phyloP scores from a whole-genome alignment of 768 basidiomycete species.

The Lactifluus piperatus region DNA sequence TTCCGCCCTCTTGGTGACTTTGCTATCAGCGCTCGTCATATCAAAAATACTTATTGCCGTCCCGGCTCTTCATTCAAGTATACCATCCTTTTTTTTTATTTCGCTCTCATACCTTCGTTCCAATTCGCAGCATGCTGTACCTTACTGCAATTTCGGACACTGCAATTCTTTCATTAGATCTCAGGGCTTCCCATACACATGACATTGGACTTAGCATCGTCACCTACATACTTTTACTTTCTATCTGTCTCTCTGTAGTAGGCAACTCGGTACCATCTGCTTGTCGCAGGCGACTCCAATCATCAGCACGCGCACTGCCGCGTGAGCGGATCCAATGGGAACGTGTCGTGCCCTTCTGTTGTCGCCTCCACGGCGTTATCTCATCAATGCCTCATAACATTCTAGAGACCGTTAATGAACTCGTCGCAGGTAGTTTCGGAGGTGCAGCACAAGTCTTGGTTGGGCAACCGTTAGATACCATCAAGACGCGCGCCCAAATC shows the following conservation, averaged over 20 bases:
- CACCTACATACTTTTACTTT: slow-evolving; percentile 11
- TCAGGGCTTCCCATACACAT: slow-evolving; percentile 7
- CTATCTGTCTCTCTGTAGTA: slow-evolving; percentile 19
- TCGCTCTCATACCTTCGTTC: background rate
- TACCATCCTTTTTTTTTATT: background rate
- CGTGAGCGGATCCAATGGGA: background rate
- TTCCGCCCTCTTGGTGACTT: background rate
- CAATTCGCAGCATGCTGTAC: slow-evolving; percentile 12
- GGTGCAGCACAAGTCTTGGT: slow-evolving; percentile 94
- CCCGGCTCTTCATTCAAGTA: background rate
- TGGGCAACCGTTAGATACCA: slow-evolving; percentile 85
- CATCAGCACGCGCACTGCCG: background rate
- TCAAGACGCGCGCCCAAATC: slow-evolving; percentile 84
- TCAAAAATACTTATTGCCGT: background rate
- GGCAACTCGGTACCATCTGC: slow-evolving; percentile 12
- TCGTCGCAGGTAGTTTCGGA: slow-evolving; percentile 81
- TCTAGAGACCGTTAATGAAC: slow-evolving; percentile 63
- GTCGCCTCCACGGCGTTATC: background rate
- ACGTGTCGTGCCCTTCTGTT: background rate
- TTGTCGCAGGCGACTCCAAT: slow-evolving; percentile 11
- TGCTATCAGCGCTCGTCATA: background rate
- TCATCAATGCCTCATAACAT: slow-evolving; percentile 7
- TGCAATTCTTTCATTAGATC: slow-evolving; percentile 8
- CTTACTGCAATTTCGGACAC: slow-evolving; percentile 13
- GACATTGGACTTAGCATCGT: slow-evolving; percentile 15